phyloP scores from a whole-genome alignment of 345 rosid genomes.

The Bruguiera parviflora region DNA sequence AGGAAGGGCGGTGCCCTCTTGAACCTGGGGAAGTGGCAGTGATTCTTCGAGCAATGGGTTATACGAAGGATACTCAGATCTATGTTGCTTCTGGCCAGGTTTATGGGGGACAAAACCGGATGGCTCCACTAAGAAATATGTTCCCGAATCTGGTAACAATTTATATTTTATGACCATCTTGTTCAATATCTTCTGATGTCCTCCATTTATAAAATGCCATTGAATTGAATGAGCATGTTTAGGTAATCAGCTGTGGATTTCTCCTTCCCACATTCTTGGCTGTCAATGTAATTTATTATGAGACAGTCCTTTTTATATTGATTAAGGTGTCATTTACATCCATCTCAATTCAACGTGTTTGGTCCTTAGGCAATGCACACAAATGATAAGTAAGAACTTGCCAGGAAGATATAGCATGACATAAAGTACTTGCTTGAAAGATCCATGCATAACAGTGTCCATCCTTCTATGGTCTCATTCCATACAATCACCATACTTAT shows the following conservation, averaged over 20 bases:
- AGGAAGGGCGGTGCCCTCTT: constrained; percentile 99
- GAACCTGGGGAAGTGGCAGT: constrained; percentile 99
- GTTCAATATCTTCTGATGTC: neutral
- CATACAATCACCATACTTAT: neutral
- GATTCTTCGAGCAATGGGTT: constrained; percentile 93
- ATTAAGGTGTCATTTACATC: neutral
- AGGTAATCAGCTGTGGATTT: neutral
- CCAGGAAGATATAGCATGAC: too few relatives aligned
- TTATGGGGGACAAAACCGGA: constrained; percentile 97
- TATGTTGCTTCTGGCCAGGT: constrained; percentile 99
- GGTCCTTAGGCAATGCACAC: neutral
- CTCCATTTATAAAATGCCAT: neutral
- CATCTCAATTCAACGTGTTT: neutral
- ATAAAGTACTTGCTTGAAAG: neutral
- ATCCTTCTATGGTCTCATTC: neutral
- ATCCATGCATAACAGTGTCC: neutral
- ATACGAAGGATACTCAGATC: constrained; percentile 97
- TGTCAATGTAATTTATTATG: neutral
- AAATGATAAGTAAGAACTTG: neutral
- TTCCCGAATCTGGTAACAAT: constrained; percentile 84
- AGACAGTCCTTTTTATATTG: neutral
- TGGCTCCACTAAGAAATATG: constrained; percentile 99
- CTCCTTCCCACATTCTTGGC: neutral
- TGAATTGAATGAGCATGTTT: neutral
- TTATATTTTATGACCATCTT: neutral